These are phyloP conservation scores for Fragilaria radians DNA, from an alignment of 108 stramenopile genomes.

Conservation along the genomic window DNA sequence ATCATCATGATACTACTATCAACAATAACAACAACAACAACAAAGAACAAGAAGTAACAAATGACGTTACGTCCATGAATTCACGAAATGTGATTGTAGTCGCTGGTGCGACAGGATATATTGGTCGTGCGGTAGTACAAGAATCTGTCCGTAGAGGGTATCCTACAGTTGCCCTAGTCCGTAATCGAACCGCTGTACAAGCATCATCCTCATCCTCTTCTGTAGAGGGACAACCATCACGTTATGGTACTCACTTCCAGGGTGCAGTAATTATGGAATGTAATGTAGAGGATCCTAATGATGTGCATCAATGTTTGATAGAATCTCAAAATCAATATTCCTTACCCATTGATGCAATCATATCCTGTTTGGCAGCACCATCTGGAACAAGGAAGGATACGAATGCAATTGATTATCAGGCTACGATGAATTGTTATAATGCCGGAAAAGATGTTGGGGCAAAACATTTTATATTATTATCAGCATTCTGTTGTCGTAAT, in stretches of 20 bases:
- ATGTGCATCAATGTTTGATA: constrained; percentile 5
- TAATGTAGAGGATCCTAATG: constrained; percentile 33
- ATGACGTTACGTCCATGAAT: background rate
- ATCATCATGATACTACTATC: background rate
- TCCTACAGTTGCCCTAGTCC: constrained; percentile 40
- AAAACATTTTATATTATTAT: constrained; percentile 66
- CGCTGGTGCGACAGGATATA: constrained; percentile 54
- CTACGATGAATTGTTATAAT: constrained; percentile 62
- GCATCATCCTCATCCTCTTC: constrained; percentile 13
- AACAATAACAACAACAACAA: background rate
- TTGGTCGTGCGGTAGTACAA: constrained; percentile 44
- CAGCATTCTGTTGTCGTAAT: constrained; percentile 77
- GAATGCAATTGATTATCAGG: constrained; percentile 69
- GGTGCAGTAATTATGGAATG: constrained; percentile 35
- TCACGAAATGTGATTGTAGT: constrained; percentile 31
- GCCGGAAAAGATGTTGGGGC: constrained; percentile 38
- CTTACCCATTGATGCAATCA: constrained; percentile 23
- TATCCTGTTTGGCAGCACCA: constrained; percentile 76
- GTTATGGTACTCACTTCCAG: constrained; percentile 36
- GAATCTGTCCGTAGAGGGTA: constrained; percentile 47
- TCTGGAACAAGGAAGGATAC: constrained; percentile 66
- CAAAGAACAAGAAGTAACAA: too few species aligned
- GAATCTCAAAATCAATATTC: background rate
- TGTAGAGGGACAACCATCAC: background rate
- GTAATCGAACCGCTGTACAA: constrained; percentile 9